These are phyloP conservation scores for Colletotrichum sp. DNA, from an alignment of 2,329 filamentous ascomycete species.

Conservation along the genomic window DNA sequence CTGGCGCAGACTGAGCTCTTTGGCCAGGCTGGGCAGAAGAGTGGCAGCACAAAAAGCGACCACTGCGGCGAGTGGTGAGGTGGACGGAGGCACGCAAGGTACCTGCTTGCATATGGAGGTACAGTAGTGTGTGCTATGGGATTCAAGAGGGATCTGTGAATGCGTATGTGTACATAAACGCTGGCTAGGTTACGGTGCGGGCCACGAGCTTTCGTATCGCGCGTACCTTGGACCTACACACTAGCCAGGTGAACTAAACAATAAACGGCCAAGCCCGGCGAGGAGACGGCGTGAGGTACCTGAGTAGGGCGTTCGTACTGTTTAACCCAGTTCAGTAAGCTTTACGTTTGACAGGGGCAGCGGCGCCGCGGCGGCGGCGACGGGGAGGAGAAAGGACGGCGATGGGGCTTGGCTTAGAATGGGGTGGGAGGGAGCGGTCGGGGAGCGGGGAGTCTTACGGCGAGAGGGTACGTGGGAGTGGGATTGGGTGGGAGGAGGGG, in stretches of 20 bases:
- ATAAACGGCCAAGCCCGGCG: slow-evolving; percentile 1
- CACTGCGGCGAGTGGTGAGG: background rate
- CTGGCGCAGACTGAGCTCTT: slow-evolving; percentile 1
- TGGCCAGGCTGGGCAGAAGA: background rate
- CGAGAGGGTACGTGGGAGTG: background rate
- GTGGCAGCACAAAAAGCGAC: background rate
- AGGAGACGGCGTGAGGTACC: slow-evolving; percentile 16
- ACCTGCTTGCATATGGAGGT: slow-evolving; percentile 11
- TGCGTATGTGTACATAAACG: background rate
- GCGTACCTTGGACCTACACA: background rate
- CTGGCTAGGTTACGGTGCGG: background rate
- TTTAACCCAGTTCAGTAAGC: slow-evolving; percentile 15
- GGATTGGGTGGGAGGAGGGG: background rate
- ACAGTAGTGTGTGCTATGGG: slow-evolving; percentile 20
- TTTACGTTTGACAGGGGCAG: slow-evolving; percentile 17
- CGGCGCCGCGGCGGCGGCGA: slow-evolving; percentile 8
- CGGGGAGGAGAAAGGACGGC: slow-evolving; percentile 5
- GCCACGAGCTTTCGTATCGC: slow-evolving; percentile 15
- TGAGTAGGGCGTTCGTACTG: slow-evolving; percentile 9
- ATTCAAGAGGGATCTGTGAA: slow-evolving; percentile 16
- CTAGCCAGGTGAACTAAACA: slow-evolving; percentile 8
- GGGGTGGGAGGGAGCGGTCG: slow-evolving; percentile 2
- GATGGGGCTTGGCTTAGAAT: background rate
- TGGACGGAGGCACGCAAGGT: slow-evolving; percentile 8
- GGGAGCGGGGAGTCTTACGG: background rate